Conservation (phyloP, 1,284 basidiomycete species). For the Ustilago trichophora region DNA sequence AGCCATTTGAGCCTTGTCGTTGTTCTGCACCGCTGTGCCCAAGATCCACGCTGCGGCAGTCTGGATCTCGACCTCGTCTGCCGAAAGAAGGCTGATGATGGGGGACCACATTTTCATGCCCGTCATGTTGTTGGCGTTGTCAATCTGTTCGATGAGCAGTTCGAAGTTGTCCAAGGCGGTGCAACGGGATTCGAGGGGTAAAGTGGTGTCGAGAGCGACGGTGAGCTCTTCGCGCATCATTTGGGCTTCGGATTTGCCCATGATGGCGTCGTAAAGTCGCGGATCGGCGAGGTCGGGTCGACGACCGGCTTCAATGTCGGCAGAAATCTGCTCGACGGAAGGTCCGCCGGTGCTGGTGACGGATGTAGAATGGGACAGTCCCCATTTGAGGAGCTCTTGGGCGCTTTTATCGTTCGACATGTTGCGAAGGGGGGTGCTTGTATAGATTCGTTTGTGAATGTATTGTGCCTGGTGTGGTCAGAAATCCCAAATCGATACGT, state of each 20-base stretch:
- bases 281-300: conserved; percentile 62
- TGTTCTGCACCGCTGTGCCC: conserved; percentile 95
- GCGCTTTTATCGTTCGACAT: conserved; percentile 58
- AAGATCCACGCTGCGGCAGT: conserved; percentile 86
- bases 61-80: conserved; percentile 74
- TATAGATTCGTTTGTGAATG: too few relatives aligned
- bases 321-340: conserved; percentile 50
- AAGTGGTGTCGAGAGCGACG: conserved; percentile 49
- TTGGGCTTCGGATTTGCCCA: conserved; percentile 65
- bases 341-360: conserved; percentile 13
- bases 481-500: too few relatives aligned
- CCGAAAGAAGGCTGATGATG: conserved; percentile 75
- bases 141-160: conserved; percentile 92
- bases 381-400: conserved; percentile 63
- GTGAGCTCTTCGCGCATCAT: conserved; percentile 65
- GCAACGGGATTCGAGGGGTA: conserved; percentile 69
- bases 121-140: conserved; percentile 92
- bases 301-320: conserved; percentile 54
- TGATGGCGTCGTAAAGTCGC: conserved; percentile 58
- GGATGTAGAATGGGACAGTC: conserved; percentile 40
- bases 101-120: conserved; percentile 87
- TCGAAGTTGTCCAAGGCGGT: conserved; percentile 91
- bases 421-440: background rate
- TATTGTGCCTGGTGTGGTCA: too few relatives aligned
- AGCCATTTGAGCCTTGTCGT: conserved; percentile 81